phyloP scores from a whole-genome alignment of 169 alveolate genomes.

The Plasmodium berghei region DNA sequence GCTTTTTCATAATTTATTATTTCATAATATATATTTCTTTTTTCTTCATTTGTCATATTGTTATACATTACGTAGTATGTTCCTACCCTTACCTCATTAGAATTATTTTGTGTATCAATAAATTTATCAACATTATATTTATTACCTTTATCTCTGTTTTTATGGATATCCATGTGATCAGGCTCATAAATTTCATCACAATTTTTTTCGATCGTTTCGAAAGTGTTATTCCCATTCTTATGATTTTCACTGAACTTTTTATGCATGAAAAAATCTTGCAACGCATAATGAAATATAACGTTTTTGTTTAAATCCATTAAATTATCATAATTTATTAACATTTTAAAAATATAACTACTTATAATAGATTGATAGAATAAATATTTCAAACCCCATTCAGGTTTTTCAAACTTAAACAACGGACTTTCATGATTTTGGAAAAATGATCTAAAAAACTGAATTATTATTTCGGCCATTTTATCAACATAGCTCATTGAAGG shows the following conservation, averaged over 20 bases:
- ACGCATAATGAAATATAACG: conserved; percentile 10
- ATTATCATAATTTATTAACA: conserved; percentile 7
- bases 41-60: conserved; percentile 26
- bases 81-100: background rate
- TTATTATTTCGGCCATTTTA: conserved; percentile 36
- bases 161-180: background rate
- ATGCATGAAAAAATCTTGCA: background rate
- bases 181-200: background rate
- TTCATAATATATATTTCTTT: conserved; percentile 12
- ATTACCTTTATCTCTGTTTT: background rate
- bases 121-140: background rate
- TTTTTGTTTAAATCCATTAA: conserved; percentile 4
- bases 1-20: conserved; percentile 37
- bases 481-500: conserved; percentile 7
- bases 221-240: too few species aligned
- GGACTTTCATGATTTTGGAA: conserved; percentile 69
- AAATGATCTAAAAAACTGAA: conserved; percentile 52
- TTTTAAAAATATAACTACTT: conserved; percentile 47
- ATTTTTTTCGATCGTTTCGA: too few species aligned
- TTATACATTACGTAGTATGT: conserved; percentile 4
- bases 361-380: conserved; percentile 60
- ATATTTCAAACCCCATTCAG: conserved; percentile 76
- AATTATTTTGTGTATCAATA: background rate
- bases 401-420: conserved; percentile 53
- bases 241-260: background rate